These are phyloP conservation scores for Yamadazyma dushanensis DNA, from an alignment of 1,139 yeast species.

Conservation along the genomic window DNA sequence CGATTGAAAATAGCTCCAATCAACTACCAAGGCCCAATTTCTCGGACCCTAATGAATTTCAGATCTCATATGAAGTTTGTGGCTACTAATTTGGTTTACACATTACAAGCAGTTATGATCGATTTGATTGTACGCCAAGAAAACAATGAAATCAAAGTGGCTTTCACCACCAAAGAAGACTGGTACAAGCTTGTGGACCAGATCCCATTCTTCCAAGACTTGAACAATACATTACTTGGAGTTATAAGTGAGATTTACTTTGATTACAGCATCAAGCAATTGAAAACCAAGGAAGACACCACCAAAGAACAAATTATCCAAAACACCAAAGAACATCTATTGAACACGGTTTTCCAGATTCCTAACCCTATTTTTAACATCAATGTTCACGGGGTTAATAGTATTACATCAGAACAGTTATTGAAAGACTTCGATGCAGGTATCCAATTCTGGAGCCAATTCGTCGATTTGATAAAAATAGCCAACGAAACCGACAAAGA, in stretches of 20 bases:
- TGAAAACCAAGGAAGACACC: slow-evolving; percentile 22
- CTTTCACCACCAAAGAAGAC: slow-evolving; percentile 40
- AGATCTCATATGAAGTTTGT: slow-evolving; percentile 65
- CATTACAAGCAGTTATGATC: slow-evolving; percentile 54
- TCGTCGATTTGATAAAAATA: slow-evolving; percentile 38
- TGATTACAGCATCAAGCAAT: slow-evolving; percentile 36
- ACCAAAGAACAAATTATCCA: slow-evolving; percentile 29
- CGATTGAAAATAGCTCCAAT: slow-evolving; percentile 55
- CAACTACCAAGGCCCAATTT: slow-evolving; percentile 69
- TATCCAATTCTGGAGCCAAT: slow-evolving; percentile 40
- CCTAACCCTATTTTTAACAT: slow-evolving; percentile 40
- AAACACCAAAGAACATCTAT: slow-evolving; percentile 35
- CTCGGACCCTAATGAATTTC: slow-evolving; percentile 61
- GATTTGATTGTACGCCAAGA: slow-evolving; percentile 57
- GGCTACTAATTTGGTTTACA: slow-evolving; percentile 50
- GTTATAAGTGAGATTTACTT: slow-evolving; percentile 45
- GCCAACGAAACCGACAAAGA: slow-evolving; percentile 35
- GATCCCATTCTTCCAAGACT: slow-evolving; percentile 59
- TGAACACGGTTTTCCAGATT: slow-evolving; percentile 41
- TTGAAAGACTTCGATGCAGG: slow-evolving; percentile 42
- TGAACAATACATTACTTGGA: slow-evolving; percentile 47
- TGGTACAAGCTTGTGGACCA: slow-evolving; percentile 60
- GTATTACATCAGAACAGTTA: slow-evolving; percentile 37
- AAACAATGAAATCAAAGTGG: slow-evolving; percentile 39
- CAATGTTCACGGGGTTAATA: slow-evolving; percentile 44